Percentiles rank a stretch among this genome's conserved stretches.
These are phyloP conservation scores for Trypanosoma grayi DNA, from an alignment of 208 protist species.

Conservation along the genomic window DNA sequence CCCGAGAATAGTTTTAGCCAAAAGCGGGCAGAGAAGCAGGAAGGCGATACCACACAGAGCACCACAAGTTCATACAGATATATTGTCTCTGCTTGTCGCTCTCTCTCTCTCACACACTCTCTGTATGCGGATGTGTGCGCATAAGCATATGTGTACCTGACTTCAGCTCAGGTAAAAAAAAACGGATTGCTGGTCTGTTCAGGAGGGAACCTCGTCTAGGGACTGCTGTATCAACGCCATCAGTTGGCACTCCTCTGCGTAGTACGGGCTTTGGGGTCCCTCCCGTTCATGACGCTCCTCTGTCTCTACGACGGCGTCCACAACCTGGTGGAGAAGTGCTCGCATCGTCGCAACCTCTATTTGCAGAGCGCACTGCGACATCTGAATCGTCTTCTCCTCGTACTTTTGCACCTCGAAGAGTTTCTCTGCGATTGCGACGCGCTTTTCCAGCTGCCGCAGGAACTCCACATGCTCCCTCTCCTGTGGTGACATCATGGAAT, in stretches of 20 bases:
- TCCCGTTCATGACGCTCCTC: slow-evolving; percentile 25
- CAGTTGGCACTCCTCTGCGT: slow-evolving; percentile 26
- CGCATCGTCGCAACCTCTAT: slow-evolving; percentile 58
- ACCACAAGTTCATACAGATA: too few relatives aligned
- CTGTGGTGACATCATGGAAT: slow-evolving; percentile 10
- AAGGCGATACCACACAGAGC: too few relatives aligned
- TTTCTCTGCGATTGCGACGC: slow-evolving; percentile 37
- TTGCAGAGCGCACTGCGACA: slow-evolving; percentile 41
- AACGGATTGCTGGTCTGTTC: not conserved
- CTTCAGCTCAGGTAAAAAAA: not conserved
- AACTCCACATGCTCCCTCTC: slow-evolving; percentile 38
- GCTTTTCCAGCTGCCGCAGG: slow-evolving; percentile 37
- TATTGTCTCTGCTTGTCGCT: too few relatives aligned
- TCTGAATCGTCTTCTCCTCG: slow-evolving; percentile 72
- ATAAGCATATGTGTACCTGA: not conserved
- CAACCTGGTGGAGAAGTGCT: slow-evolving; percentile 28
- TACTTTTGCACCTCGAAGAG: slow-evolving; percentile 56
- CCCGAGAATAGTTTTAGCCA: not conserved
- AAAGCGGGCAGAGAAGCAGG: not conserved
- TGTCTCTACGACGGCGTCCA: slow-evolving; percentile 22
- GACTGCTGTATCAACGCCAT: slow-evolving; percentile 27
- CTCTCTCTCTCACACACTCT: too few relatives aligned
- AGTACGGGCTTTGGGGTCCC: slow-evolving; percentile 15
- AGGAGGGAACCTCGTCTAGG: slow-evolving; percentile 25
- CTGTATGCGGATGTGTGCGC: too few relatives aligned